Percentiles rank a stretch among this genome's conserved stretches.
phyloP scores from a whole-genome alignment of 73 alveolate genomes.

The Tetrahymena elliotti region DNA sequence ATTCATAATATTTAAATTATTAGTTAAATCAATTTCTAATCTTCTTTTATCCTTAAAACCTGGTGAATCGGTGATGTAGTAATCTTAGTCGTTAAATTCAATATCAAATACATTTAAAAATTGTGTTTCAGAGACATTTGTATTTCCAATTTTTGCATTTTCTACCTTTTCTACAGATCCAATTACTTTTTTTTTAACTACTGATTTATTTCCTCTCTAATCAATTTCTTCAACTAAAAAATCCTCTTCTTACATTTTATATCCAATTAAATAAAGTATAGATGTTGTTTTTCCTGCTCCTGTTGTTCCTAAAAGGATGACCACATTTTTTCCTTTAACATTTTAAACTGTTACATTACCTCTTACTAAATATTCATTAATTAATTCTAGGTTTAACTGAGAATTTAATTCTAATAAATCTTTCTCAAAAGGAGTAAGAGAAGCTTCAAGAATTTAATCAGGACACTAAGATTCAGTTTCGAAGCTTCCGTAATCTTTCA shows the following conservation, averaged over 20 bases:
- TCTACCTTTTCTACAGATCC: background rate
- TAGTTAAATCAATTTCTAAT: background rate
- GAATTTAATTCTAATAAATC: background rate
- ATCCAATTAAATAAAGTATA: background rate
- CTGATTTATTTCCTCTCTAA: background rate
- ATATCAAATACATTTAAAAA: background rate
- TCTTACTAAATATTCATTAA: background rate
- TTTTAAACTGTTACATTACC: background rate
- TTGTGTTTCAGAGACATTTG: background rate
- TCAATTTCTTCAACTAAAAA: background rate
- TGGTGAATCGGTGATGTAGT: background rate
- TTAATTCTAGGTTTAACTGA: background rate
- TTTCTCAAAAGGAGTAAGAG: background rate
- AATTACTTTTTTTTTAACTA: background rate
- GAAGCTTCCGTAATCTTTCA: no score
- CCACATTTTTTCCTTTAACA: background rate
- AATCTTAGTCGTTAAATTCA: no score
- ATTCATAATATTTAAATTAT: background rate
- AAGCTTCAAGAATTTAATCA: no score
- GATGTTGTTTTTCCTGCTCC: background rate
- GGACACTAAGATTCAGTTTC: no score
- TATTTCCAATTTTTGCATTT: background rate
- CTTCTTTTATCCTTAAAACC: background rate
- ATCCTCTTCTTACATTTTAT: background rate
- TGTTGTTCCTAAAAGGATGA: background rate